Evolutionary conservation across 140 eudicot genomes (phyloP).

Genomic region (Artemisia princeps): DNA sequence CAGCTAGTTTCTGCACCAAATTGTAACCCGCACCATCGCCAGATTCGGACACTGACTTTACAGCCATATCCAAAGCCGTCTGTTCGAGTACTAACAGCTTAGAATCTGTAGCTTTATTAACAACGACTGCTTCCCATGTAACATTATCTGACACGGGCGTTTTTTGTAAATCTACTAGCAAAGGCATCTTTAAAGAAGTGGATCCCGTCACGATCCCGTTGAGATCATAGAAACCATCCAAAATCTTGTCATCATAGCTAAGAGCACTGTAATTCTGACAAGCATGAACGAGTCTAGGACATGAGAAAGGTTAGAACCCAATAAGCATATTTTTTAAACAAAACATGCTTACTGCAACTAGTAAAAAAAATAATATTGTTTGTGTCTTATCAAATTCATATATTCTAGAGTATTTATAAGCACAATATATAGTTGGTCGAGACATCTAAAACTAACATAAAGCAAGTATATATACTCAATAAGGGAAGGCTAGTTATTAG

Average conservation of each 20-base stretch:
- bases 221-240: constrained; percentile 91
- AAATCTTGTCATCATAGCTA: constrained; percentile 87
- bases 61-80: constrained; percentile 52
- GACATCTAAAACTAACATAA: background rate
- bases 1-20: constrained; percentile 63
- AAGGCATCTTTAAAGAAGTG: constrained; percentile 69
- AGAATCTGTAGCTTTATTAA: constrained; percentile 65
- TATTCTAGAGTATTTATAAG: background rate
- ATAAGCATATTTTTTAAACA: constrained; percentile 17
- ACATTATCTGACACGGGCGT: constrained; percentile 55
- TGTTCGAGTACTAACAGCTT: constrained; percentile 65
- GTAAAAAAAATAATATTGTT: background rate
- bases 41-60: constrained; percentile 44
- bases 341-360: constrained; percentile 12
- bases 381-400: background rate
- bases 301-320: constrained; percentile 52
- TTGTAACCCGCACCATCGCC: constrained; percentile 25
- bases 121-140: constrained; percentile 86
- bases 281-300: constrained; percentile 58
- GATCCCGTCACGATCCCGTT: constrained; percentile 50
- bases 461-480: background rate
- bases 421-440: background rate
- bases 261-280: constrained; percentile 94
- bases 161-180: constrained; percentile 71
- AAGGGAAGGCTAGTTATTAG: background rate